phyloP scores from a whole-genome alignment of 2,329 filamentous ascomycete genomes.

The Huntiella decipiens region DNA sequence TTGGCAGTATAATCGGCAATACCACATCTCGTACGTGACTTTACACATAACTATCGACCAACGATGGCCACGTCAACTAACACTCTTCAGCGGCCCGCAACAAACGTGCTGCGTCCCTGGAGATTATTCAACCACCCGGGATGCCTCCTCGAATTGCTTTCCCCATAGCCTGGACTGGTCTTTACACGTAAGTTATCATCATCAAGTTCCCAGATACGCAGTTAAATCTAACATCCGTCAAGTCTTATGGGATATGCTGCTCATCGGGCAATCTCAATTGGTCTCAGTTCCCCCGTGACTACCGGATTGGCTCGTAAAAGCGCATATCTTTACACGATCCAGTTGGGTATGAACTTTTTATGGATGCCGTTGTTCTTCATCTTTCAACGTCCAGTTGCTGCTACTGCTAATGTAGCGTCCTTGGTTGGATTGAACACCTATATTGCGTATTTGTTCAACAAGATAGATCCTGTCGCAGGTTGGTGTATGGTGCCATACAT shows the following conservation, averaged over 20 bases:
- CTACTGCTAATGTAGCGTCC: constrained; percentile 55
- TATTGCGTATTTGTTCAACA: constrained; percentile 56
- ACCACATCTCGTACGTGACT: constrained; percentile 38
- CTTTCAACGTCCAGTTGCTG: constrained; percentile 51
- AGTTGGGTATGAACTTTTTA: constrained; percentile 65
- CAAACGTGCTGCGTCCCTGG: constrained; percentile 27
- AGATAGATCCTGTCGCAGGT: constrained; percentile 52
- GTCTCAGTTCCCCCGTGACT: constrained; percentile 36
- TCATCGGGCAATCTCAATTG: constrained; percentile 52
- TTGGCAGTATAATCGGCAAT: constrained; percentile 58
- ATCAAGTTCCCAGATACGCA: background rate
- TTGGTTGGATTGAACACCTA: constrained; percentile 56
- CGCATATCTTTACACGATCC: constrained; percentile 66
- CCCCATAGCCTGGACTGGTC: constrained; percentile 44
- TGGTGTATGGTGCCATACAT: constrained; percentile 67
- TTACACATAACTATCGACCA: constrained; percentile 7
- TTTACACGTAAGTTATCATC: constrained; percentile 32
- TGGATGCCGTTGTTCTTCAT: constrained; percentile 93
- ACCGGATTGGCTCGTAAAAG: constrained; percentile 43
- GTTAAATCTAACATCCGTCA: background rate
- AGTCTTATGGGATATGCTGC: constrained; percentile 73
- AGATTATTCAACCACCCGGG: constrained; percentile 46
- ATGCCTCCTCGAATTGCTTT: constrained; percentile 43
- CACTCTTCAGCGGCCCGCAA: constrained; percentile 35
- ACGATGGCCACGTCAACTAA: background rate